Conservation (phyloP, 2,329 filamentous ascomycete species). For the Harringtonia lauricola region DNA sequence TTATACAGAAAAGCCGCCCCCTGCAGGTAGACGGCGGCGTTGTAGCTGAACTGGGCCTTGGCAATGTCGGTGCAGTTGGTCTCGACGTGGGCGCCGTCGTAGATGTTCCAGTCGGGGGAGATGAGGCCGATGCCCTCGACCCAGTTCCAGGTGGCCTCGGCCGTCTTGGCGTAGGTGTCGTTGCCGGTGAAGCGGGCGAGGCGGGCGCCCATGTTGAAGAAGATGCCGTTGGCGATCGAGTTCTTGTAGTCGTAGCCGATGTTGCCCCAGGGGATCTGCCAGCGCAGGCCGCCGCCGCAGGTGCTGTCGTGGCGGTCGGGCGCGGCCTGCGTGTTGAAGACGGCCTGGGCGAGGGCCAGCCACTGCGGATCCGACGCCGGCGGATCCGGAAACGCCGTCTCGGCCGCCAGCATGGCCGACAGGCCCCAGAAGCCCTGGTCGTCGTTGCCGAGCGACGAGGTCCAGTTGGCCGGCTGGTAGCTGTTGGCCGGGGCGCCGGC, state of each 20-base stretch:
- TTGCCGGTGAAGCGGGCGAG: slow-evolving; percentile 66
- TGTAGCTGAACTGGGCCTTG: slow-evolving; percentile 14
- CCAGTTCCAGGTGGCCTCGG: slow-evolving; percentile 65
- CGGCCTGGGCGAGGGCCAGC: slow-evolving; percentile 63
- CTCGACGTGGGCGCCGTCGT: slow-evolving; percentile 47
- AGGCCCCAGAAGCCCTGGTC: slow-evolving; percentile 69
- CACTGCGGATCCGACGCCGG: slow-evolving; percentile 47
- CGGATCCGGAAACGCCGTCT: slow-evolving; percentile 55
- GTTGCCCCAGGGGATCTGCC: slow-evolving; percentile 80
- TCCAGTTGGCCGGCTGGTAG: slow-evolving; percentile 68
- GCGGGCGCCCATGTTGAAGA: slow-evolving; percentile 44
- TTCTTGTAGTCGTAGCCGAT: slow-evolving; percentile 65
- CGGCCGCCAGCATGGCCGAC: slow-evolving; percentile 58
- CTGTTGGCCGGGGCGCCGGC: slow-evolving; percentile 56
- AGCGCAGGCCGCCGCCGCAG: slow-evolving; percentile 65
- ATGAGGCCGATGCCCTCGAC: slow-evolving; percentile 46
- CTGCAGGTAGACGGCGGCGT: slow-evolving; percentile 11
- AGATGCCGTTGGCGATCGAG: slow-evolving; percentile 36
- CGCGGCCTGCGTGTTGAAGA: slow-evolving; percentile 67
- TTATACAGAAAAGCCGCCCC: slow-evolving; percentile 15
- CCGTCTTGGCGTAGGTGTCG: slow-evolving; percentile 66
- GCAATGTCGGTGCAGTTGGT: slow-evolving; percentile 45
- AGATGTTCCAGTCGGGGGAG: slow-evolving; percentile 43
- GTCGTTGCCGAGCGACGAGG: slow-evolving; percentile 54
- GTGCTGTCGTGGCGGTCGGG: slow-evolving; percentile 51